Percentiles rank a stretch among this genome's conserved stretches.
Conservation (phyloP, 2,329 filamentous ascomycete genomes). For the Penicillium sp. region DNA sequence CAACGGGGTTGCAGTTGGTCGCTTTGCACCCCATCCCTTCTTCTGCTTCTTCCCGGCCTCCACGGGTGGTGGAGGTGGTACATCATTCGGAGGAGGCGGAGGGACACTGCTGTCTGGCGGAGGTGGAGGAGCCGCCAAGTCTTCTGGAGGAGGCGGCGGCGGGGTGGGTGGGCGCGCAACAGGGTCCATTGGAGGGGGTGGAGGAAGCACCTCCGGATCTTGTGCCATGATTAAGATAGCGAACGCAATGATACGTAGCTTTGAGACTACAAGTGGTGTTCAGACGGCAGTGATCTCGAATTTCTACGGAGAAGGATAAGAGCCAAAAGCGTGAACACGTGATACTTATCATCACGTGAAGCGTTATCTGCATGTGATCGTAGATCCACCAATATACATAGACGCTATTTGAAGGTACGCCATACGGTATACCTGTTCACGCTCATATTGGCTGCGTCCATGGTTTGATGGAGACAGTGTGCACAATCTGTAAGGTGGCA, state of each 20-base stretch:
- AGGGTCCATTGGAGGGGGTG: slow-evolving; percentile 37
- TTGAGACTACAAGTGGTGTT: slow-evolving; percentile 3
- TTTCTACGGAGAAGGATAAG: slow-evolving; percentile 26
- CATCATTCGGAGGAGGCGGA: slow-evolving; percentile 44
- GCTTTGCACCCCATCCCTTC: slow-evolving; percentile 49
- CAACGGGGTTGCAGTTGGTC: slow-evolving; percentile 52
- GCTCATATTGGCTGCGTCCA: no score
- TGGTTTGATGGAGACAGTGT: background rate
- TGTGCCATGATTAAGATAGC: slow-evolving; percentile 25
- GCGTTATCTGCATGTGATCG: background rate
- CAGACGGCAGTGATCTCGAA: slow-evolving; percentile 23
- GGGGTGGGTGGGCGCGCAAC: slow-evolving; percentile 39
- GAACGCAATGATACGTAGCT: background rate
- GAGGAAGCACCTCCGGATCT: slow-evolving; percentile 25
- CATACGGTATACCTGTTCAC: no score
- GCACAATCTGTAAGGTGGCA: background rate
- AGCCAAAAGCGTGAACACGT: slow-evolving; percentile 28
- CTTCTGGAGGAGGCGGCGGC: slow-evolving; percentile 41
- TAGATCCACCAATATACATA: no score
- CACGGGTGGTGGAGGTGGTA: slow-evolving; percentile 43
- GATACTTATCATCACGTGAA: slow-evolving; percentile 4
- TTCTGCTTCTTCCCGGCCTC: slow-evolving; percentile 51
- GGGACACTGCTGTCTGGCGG: slow-evolving; percentile 38
- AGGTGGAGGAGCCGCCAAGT: slow-evolving; percentile 42
- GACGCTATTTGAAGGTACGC: no score